Evolutionary conservation across 768 basidiomycete genomes (phyloP), one percentile per base, ranked within the genome.

Genomic region (Tulasnella sp.): DNA sequence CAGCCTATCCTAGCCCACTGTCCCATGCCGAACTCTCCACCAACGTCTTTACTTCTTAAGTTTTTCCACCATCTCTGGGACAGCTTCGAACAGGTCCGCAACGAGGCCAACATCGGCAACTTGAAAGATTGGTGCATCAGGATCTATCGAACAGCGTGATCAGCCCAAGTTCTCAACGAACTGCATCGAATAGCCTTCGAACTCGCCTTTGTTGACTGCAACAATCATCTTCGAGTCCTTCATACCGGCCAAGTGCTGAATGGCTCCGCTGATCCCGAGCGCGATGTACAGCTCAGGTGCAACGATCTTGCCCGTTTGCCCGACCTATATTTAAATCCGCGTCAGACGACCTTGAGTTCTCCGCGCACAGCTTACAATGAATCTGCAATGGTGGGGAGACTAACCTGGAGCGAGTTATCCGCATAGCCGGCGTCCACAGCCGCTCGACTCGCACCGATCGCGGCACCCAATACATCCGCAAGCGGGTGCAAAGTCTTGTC

Each of bases 161-260:
- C 5, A 7, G 16, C 59, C 22, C 69, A 2, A 14, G 12, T 3
- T 14, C 2, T 11, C 41, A 11, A 52, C 34, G 62, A 29, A 22
- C 72, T 35, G 32, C 42, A 72, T 32, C 9, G 12, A 39, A 39
- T 3, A n/a, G n/a, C 35, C 3, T 69, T 69, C 44, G 63, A 22
- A 75, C 82, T 68, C 74, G 88, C 71, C 95, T 87, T 99, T 99
- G 84, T 99, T 99, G 74, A 99, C 86, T 4, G 97, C 97, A 37
- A 97, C 96, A 74, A 99, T 99, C 75, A 98, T 84, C 83, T 98
- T 99, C 12, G 93, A 95, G 77, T 98, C 97, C 80, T 99, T 99
- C 97, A 98, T 99, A 9, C 97, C 97, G 26, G 97, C 97, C 70
- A 98, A 83, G 83, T 99, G 97, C 81, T 99, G 97, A 77, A 98